Conservation (phyloP, 768 basidiomycete genomes). For the Omphalotus guepiniiformis region DNA sequence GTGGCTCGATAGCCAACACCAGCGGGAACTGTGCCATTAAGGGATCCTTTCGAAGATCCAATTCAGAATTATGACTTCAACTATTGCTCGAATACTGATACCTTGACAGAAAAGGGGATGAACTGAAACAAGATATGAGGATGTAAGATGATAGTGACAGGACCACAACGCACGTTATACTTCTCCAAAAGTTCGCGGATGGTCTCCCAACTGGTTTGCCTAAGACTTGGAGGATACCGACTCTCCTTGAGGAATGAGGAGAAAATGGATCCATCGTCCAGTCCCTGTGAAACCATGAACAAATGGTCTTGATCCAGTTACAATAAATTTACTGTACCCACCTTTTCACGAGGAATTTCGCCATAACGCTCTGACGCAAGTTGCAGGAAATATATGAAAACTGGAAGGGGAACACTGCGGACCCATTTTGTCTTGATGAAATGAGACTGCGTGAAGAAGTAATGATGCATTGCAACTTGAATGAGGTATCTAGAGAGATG, state of each 20-base stretch:
- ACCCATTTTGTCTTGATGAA: conserved; percentile 78
- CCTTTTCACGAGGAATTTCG: conserved; percentile 62
- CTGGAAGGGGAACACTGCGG: conserved; percentile 53
- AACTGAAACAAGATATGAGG: conserved; percentile 42
- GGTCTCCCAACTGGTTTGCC: conserved; percentile 57
- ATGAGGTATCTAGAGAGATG: conserved; percentile 76
- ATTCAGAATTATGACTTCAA: conserved; percentile 8
- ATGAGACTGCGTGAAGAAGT: conserved; percentile 65
- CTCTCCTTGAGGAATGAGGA: conserved; percentile 65
- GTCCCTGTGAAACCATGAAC: conserved; percentile 40
- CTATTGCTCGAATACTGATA: conserved; percentile 22
- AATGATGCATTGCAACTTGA: conserved; percentile 76
- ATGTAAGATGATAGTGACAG: conserved; percentile 10
- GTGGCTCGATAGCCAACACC: conserved; percentile 72
- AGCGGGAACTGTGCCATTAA: conserved; percentile 76
- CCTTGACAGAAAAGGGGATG: conserved; percentile 73
- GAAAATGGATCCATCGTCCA: conserved; percentile 72
- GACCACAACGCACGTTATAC: conserved; percentile 58
- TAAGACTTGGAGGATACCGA: conserved; percentile 54
- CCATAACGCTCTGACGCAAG: conserved; percentile 56
- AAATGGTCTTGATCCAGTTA: too few relatives aligned
- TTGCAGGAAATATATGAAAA: conserved; percentile 62
- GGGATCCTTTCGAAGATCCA: conserved; percentile 48
- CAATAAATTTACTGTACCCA: too few relatives aligned
- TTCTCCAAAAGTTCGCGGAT: conserved; percentile 64